Conservation (phyloP, 2,329 filamentous ascomycete genomes). For the Beauveria australis region DNA sequence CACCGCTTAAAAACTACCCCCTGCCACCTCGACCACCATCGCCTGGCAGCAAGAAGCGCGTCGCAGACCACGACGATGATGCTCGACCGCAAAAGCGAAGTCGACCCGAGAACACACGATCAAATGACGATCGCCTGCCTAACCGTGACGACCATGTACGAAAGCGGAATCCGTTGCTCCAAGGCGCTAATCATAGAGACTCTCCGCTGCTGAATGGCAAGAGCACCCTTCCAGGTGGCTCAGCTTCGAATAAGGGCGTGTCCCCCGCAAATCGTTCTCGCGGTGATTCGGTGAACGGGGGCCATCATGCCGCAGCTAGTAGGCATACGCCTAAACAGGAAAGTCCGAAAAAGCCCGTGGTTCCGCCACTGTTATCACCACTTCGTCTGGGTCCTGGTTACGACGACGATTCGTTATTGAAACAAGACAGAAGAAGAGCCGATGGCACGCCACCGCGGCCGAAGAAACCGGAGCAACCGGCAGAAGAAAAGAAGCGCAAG, state of each 20-base stretch:
- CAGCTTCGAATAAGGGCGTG: constrained; percentile 20
- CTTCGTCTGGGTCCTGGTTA: constrained; percentile 39
- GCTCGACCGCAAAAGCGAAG: constrained; percentile 38
- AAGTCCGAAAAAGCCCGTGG: constrained; percentile 27
- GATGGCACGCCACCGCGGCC: constrained; percentile 10
- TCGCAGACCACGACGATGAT: constrained; percentile 35
- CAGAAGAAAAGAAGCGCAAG: constrained; percentile 29
- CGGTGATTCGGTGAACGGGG: constrained; percentile 35
- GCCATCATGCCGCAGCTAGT: constrained; percentile 24
- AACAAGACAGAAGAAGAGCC: constrained; percentile 20
- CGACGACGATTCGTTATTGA: constrained; percentile 22
- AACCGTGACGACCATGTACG: constrained; percentile 26
- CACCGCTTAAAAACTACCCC: constrained; percentile 22
- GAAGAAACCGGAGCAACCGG: constrained; percentile 20
- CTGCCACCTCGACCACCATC: constrained; percentile 30
- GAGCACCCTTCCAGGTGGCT: constrained; percentile 23
- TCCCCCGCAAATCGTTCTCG: constrained; percentile 32
- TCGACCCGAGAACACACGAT: constrained; percentile 30
- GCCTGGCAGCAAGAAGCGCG: constrained; percentile 40
- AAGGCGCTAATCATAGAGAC: constrained; percentile 16
- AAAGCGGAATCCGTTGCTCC: constrained; percentile 23
- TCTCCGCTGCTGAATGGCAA: constrained; percentile 31
- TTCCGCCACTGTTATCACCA: constrained; percentile 47
- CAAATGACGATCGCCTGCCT: constrained; percentile 23
- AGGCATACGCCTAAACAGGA: constrained; percentile 32